Evolutionary conservation across 768 basidiomycete species (phyloP), one percentile per base, ranked within the genome.

Genomic region (Crassisporium funariophilum): DNA sequence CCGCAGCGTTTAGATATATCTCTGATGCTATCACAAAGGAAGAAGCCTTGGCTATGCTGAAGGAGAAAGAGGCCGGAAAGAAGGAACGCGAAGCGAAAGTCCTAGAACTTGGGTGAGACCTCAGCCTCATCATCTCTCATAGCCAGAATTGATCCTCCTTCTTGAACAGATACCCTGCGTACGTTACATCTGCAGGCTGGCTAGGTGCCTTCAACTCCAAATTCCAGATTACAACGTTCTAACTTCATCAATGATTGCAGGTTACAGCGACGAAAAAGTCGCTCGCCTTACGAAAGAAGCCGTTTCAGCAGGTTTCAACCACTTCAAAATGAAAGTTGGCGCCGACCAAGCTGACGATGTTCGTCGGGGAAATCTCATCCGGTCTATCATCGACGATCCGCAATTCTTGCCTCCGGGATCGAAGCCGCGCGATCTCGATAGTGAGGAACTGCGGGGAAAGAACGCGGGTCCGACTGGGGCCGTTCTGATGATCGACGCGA

Each of bases 261-360:
- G 93, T 2, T 98, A 98, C 70, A 82, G 79, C 13, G 94, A 98
- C 63, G 94, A 95, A 63, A 97, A 97, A 62, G 83, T 98, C 19
- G 79, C 83, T 1, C 78, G 83, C 6, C 78, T 98, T 41, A 97
- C 92, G 7, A 84, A 83, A 59, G 91, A 94, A 61, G 90, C 93
- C 23, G 75, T 98, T 41, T 68, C 77, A 17, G 81, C 79, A 35
- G 95, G 95, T 16, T 98, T 98, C 81, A 95, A 91, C 71, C 94
- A 97, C 71, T 98, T 98, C 82, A 98, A 98, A 72, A 94, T 98
- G 86, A 98, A 98, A 73, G 95, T 98, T 54, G 95, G 95, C 43
- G 86, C 88, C 19, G 77, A 89, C 67, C 74, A 81, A 46, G 79
- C 83, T 29, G 82, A 86, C 63, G 95, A 97, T 68, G 73, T 94